Base-by-base conservation (phyloP, 106 monocot species). In the Dioscorea alata region DNA sequence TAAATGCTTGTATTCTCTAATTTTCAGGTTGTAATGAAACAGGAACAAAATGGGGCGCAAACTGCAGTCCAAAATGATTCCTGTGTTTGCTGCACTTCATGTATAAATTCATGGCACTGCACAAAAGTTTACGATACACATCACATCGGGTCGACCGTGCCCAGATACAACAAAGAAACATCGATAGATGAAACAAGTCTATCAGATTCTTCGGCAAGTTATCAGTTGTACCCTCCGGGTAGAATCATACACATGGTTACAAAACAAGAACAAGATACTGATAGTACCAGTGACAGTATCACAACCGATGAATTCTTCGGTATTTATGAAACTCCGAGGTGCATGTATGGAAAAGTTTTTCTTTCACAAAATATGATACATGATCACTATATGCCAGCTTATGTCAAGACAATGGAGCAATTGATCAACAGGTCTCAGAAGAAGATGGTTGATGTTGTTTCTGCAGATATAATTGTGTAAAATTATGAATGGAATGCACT, bases 361-460 rank as follows among this genome's bases (percentile, higher is more conserved):
- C 69, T 91, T 0, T 82, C 87, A 4, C 75, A 67, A 28, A 82
- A 71, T 13, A 91, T 91, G 91, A 87, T 91, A 28, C 76, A 84
- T 33, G 91, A 91, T 69, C 87, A 91, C 50, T 91, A 84, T 53
- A 91, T 91, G 91, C 78, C 86, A 0, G 74, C 70, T 49, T 87
- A 87, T 70, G 82, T 85, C 71, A 91, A 84, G 71, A 87, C 59
- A 48, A 91, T 87, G 77, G 87, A 91, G 48, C 65, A 77, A 49
- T 67, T 87, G 74, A 84, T 91, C 48, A 77, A 84, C n/a, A 87
- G 64, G 69, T 75, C 82, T 58, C 6, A 42, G 42, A 42, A 42
- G 42, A 42, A 10, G 42, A 2, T 42, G 42, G 42, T 8, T 42
- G 42, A 10, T 42, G 42, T 42, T 42, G 42, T 10, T 8, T 42